Evolutionary conservation across 305 asterid genomes (phyloP).

Genomic region (Euphrasia arctica): DNA sequence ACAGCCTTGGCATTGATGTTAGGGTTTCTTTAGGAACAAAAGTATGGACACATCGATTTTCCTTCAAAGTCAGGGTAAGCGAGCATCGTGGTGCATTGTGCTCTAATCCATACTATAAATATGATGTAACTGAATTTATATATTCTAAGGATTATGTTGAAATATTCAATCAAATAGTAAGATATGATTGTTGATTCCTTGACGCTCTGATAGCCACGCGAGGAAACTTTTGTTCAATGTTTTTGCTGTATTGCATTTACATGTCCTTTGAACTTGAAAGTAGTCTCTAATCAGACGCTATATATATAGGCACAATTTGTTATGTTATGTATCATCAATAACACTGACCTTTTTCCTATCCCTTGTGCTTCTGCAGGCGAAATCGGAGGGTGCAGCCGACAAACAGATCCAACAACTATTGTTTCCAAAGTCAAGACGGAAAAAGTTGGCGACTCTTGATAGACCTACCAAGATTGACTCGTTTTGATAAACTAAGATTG

Average conservation of each 20-base stretch:
- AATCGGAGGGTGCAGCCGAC: constrained; percentile 63
- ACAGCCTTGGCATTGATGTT: constrained; percentile 83
- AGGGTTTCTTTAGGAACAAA: constrained; percentile 62
- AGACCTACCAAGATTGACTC: constrained; percentile 36
- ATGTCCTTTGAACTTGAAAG: background rate
- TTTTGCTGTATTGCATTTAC: background rate
- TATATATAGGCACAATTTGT: background rate
- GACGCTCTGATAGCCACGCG: background rate
- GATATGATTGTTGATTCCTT: background rate
- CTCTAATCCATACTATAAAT: background rate
- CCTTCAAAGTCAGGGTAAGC: constrained; percentile 72
- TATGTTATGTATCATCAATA: background rate
- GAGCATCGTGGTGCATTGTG: background rate
- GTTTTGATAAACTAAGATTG: constrained; percentile 23
- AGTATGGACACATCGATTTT: constrained; percentile 72
- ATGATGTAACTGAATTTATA: background rate
- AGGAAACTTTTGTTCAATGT: background rate
- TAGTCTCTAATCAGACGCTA: background rate
- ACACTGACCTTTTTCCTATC: background rate
- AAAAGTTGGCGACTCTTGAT: constrained; percentile 44
- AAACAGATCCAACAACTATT: constrained; percentile 76
- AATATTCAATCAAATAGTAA: background rate
- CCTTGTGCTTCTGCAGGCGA: constrained; percentile 42
- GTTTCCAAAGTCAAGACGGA: constrained; percentile 59
- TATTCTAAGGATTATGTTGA: background rate